Percentiles rank a stretch among this genome's conserved stretches.
Conservation (phyloP, 768 basidiomycete genomes). For the Tulasnella sp. region DNA sequence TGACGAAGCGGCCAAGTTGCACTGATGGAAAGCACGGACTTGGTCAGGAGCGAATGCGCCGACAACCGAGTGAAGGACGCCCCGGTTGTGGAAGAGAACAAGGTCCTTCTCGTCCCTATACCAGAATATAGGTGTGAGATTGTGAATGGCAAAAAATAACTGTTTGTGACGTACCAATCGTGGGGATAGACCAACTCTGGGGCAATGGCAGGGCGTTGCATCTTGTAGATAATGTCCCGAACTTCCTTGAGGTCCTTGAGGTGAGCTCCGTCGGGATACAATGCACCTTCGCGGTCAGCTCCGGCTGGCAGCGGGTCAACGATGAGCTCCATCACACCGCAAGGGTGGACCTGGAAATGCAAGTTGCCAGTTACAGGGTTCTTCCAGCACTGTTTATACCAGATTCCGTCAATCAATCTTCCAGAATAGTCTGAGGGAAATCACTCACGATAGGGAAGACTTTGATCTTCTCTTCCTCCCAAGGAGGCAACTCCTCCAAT, state of each 20-base stretch:
- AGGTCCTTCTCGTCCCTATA: constrained; percentile 55
- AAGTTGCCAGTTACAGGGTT: constrained; percentile 76
- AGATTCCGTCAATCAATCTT: background rate
- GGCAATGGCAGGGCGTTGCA: constrained; percentile 85
- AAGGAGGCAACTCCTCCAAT: constrained; percentile 62
- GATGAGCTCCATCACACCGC: constrained; percentile 56
- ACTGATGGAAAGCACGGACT: constrained; percentile 70
- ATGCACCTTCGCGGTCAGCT: constrained; percentile 48
- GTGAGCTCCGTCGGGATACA: constrained; percentile 77
- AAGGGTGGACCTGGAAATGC: constrained; percentile 88
- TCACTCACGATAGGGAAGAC: constrained; percentile 49
- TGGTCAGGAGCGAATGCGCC: constrained; percentile 56
- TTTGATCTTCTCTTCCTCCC: constrained; percentile 72
- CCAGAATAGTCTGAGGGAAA: background rate
- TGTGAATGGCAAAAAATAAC: background rate
- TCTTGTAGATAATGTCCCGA: constrained; percentile 66
- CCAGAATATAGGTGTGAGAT: background rate
- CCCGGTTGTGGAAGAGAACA: constrained; percentile 80
- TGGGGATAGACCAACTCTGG: constrained; percentile 80
- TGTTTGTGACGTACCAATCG: constrained; percentile 51
- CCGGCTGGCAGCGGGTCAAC: constrained; percentile 65
- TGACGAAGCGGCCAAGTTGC: constrained; percentile 76
- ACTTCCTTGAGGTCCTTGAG: constrained; percentile 66
- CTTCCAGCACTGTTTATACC: constrained; percentile 60
- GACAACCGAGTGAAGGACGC: constrained; percentile 70